These are phyloP conservation scores for Biscutella laevigata DNA, from an alignment of 441 rosid genomes.

Conservation along the genomic window DNA sequence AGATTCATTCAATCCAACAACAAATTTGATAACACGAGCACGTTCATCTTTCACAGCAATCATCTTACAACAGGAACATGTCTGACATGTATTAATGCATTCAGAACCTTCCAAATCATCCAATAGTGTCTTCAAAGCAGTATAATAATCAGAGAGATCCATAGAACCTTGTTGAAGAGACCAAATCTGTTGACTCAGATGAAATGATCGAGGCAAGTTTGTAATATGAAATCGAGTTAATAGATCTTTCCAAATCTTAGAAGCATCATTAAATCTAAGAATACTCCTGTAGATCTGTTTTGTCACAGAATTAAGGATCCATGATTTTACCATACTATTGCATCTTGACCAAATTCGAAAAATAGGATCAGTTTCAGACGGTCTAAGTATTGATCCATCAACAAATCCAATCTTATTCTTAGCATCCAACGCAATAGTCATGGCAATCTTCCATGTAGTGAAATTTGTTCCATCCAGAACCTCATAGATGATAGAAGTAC, in stretches of 20 bases:
- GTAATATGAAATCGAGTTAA: not conserved
- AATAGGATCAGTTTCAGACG: too few relatives aligned
- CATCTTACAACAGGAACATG: not conserved
- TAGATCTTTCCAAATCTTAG: not conserved
- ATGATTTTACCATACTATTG: not conserved
- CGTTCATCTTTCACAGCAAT: rapidly evolving
- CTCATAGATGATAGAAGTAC: too few relatives aligned
- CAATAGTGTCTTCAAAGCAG: not conserved
- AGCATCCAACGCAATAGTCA: too few relatives aligned
- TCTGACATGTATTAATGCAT: not conserved
- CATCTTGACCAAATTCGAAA: not conserved
- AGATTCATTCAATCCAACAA: not conserved
- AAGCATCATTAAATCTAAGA: not conserved
- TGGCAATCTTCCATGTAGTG: too few relatives aligned
- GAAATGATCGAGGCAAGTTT: not conserved
- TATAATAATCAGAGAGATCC: not conserved
- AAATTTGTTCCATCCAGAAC: too few relatives aligned
- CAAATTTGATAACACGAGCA: rapidly evolving
- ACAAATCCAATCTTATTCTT: too few relatives aligned
- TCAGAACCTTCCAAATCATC: not conserved
- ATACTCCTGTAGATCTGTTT: not conserved
- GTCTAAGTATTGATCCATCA: too few relatives aligned
- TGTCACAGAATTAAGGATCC: not conserved
- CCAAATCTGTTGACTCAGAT: not conserved
- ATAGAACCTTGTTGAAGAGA: not conserved